These are phyloP conservation scores for Marchantia paleacea DNA, from an alignment of 225 moss, liverwort and hornwort genomes.

Conservation along the genomic window DNA sequence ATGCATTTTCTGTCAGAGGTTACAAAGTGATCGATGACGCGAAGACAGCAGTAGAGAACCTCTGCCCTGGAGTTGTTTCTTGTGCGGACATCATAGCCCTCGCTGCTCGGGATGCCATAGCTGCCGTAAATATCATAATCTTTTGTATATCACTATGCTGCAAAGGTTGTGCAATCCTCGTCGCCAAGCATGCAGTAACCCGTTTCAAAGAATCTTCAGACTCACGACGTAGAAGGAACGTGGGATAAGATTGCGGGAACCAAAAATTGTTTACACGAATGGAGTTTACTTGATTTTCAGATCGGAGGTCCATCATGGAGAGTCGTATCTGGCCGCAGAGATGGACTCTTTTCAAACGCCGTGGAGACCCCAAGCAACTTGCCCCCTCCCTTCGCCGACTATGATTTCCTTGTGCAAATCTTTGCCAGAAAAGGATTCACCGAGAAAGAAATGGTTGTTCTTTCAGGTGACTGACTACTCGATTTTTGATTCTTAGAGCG, in stretches of 20 bases:
- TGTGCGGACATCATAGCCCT: conserved; percentile 13
- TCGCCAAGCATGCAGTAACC: no score
- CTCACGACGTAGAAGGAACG: no score
- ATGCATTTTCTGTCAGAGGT: background rate
- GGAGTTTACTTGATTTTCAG: background rate
- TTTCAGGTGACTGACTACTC: background rate
- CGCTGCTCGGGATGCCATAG: conserved; percentile 4
- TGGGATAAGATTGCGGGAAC: no score
- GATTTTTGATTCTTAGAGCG: no score
- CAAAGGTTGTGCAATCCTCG: no score
- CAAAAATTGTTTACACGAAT: no score
- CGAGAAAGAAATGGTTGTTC: conserved; percentile 1
- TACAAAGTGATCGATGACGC: background rate
- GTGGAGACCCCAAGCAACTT: background rate
- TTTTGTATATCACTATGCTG: no score
- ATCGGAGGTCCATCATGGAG: background rate
- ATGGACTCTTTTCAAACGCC: background rate
- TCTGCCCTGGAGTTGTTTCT: conserved; percentile 16
- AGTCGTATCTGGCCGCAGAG: background rate
- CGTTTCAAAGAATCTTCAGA: no score
- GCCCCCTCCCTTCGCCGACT: background rate
- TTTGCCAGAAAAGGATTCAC: conserved; percentile 1
- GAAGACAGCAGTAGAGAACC: background rate
- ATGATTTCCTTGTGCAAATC: background rate
- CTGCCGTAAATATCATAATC: background rate